Conservation (phyloP, 2,329 filamentous ascomycete genomes). For the Pseudofabraea citricarpa region DNA sequence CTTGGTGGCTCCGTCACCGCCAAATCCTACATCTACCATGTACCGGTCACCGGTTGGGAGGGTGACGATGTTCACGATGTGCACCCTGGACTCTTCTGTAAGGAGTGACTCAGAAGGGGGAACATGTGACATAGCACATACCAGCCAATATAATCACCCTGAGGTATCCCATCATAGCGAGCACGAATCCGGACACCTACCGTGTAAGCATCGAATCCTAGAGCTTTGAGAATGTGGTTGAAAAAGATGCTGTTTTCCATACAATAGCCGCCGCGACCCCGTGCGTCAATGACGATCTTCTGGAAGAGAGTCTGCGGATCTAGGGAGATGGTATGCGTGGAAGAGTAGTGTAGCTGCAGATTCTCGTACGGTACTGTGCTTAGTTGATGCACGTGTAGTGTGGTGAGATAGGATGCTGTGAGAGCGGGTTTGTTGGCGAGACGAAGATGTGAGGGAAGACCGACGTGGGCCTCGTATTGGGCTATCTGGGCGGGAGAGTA, state of each 20-base stretch:
- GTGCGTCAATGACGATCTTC: constrained; percentile 19
- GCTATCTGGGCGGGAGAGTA: constrained; percentile 16
- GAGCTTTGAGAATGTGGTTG: constrained; percentile 40
- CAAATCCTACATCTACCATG: constrained; percentile 59
- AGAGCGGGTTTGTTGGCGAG: constrained; percentile 8
- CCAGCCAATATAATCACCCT: constrained; percentile 22
- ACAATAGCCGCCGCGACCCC: constrained; percentile 52
- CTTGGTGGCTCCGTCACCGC: constrained; percentile 54
- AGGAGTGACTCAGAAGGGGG: no score
- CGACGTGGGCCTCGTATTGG: constrained; percentile 17
- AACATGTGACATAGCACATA: no score
- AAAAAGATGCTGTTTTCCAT: constrained; percentile 55
- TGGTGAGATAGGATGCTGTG: constrained; percentile 16
- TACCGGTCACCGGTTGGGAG: constrained; percentile 41
- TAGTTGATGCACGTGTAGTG: constrained; percentile 19
- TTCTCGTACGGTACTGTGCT: constrained; percentile 22
- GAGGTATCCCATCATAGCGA: constrained; percentile 17
- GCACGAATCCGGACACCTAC: constrained; percentile 35
- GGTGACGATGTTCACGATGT: constrained; percentile 58
- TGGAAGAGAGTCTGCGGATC: constrained; percentile 20
- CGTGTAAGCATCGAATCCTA: constrained; percentile 37
- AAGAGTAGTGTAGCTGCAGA: constrained; percentile 21
- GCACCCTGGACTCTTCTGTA: no score
- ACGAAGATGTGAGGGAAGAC: constrained; percentile 14
- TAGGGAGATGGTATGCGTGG: constrained; percentile 11